Evolutionary conservation across 2,329 filamentous ascomycete genomes (phyloP).

Genomic region (Colletotrichum euphorbiae): DNA sequence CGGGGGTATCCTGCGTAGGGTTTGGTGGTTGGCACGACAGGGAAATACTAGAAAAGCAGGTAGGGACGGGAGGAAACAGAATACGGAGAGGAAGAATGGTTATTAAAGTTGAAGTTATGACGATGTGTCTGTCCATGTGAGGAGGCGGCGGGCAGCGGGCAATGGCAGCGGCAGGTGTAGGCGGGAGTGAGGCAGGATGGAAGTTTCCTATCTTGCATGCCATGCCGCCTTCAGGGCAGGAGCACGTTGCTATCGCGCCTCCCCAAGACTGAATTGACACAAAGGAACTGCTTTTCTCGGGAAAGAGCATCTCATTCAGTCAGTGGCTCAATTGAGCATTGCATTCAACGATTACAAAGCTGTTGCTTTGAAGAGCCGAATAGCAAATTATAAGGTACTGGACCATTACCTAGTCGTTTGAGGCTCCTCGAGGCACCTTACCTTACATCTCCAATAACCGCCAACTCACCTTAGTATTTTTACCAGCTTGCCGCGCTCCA

Average conservation of each 20-base stretch:
- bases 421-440: no score
- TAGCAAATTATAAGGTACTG: no score
- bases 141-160: neutral
- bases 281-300: no score
- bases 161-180: neutral
- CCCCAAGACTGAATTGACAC: no score
- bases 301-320: no score
- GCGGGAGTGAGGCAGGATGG: no score
- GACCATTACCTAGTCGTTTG: no score
- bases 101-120: conserved; percentile 6
- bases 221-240: neutral
- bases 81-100: neutral
- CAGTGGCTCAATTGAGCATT: no score
- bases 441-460: neutral
- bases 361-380: no score
- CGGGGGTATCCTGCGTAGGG: conserved; percentile 12
- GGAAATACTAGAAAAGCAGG: neutral
- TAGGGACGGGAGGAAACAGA: neutral
- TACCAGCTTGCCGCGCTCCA: conserved; percentile 1
- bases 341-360: no score
- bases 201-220: neutral
- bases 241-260: neutral
- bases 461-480: conserved; percentile 14
- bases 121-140: neutral
- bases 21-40: neutral